Conservation (phyloP, 1,284 basidiomycete genomes). For the Tylopilus sp. region DNA sequence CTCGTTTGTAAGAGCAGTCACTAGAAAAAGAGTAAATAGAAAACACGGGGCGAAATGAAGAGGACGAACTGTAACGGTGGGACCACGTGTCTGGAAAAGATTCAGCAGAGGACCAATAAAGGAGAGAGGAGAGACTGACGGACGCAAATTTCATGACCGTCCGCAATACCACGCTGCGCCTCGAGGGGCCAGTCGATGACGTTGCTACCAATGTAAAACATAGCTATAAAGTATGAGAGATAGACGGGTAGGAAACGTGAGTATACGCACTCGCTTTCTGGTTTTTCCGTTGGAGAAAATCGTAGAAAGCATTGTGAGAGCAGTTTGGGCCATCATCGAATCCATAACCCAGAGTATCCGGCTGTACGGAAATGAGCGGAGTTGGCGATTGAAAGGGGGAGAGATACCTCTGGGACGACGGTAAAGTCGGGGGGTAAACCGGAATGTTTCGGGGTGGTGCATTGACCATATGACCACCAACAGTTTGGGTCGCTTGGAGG, state of each 20-base stretch:
- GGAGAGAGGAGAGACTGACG: constrained; percentile 37
- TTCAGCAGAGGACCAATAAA: background rate
- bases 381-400: no score
- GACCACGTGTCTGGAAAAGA: constrained; percentile 51
- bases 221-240: constrained; percentile 36
- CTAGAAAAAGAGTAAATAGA: background rate
- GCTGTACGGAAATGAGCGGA: constrained; percentile 31
- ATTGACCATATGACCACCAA: constrained; percentile 60
- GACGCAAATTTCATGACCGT: constrained; percentile 63
- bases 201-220: constrained; percentile 80
- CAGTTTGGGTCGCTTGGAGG: constrained; percentile 42
- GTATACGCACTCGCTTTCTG: constrained; percentile 61
- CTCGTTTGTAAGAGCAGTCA: constrained; percentile 34
- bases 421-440: constrained; percentile 52
- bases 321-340: constrained; percentile 78
- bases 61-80: constrained; percentile 46
- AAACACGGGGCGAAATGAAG: background rate
- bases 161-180: constrained; percentile 20
- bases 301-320: constrained; percentile 32
- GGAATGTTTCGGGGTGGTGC: constrained; percentile 50
- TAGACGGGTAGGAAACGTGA: background rate
- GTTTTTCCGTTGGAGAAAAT: constrained; percentile 48
- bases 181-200: constrained; percentile 45
- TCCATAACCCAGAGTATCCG: constrained; percentile 53
- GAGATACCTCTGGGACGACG: constrained; percentile 53